Evolutionary conservation across 768 basidiomycete genomes (phyloP).

Genomic region (Epithele typhae): DNA sequence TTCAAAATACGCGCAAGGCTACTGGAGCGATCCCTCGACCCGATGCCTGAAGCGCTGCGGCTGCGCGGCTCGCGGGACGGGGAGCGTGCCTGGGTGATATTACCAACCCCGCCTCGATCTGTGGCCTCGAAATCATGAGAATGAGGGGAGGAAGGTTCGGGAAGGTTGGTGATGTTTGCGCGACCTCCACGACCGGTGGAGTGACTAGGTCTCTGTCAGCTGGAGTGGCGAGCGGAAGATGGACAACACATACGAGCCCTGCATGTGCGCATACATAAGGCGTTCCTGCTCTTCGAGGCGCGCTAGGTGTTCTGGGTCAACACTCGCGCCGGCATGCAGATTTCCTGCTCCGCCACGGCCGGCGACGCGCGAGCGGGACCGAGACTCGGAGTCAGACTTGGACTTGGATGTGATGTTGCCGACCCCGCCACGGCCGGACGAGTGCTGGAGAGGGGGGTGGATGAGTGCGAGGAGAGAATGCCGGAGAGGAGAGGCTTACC

Average conservation of each 20-base stretch:
- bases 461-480: background rate
- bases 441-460: constrained; percentile 38
- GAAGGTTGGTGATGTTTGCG: constrained; percentile 48
- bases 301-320: constrained; percentile 24
- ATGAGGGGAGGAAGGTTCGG: constrained; percentile 12
- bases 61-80: constrained; percentile 24
- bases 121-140: constrained; percentile 33
- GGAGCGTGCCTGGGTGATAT: constrained; percentile 43
- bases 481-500: constrained; percentile 4
- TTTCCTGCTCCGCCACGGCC: constrained; percentile 69
- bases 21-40: constrained; percentile 13
- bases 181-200: constrained; percentile 68
- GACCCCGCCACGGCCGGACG: constrained; percentile 77
- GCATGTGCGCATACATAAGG: constrained; percentile 16
- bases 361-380: constrained; percentile 37
- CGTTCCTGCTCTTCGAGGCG: constrained; percentile 33
- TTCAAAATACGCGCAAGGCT: constrained; percentile 17
- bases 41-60: constrained; percentile 13
- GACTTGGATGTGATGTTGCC: constrained; percentile 74
- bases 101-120: constrained; percentile 62
- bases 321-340: constrained; percentile 31
- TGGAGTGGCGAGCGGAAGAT: too few relatives aligned
- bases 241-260: constrained; percentile 35
- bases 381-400: constrained; percentile 41
- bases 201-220: too few relatives aligned